Conservation (phyloP, 2,329 filamentous ascomycete genomes). For the Nigrograna mackinnonii region DNA sequence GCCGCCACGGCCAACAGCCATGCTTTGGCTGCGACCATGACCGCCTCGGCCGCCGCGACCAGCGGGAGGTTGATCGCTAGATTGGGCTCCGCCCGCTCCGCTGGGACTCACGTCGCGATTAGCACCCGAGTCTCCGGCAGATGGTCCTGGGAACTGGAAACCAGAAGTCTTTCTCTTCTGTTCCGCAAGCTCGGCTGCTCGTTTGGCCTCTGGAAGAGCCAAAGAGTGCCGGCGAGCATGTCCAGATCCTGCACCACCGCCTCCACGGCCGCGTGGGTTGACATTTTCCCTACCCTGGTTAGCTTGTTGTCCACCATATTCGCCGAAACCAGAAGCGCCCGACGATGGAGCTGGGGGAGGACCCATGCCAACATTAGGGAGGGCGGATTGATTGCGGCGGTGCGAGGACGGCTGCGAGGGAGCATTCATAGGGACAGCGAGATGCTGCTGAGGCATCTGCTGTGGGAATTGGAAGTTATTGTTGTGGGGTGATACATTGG, state of each 20-base stretch:
- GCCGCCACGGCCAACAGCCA: conserved; percentile 75
- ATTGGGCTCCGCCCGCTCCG: conserved; percentile 34
- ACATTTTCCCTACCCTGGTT: conserved; percentile 68
- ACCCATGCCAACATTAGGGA: conserved; percentile 90
- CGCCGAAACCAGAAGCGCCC: conserved; percentile 81
- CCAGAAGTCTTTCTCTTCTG: conserved; percentile 93
- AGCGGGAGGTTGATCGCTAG: conserved; percentile 31
- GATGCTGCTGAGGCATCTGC: conserved; percentile 58
- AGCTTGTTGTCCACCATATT: conserved; percentile 68
- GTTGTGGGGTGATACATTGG: conserved; percentile 73
- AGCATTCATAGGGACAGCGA: conserved; percentile 73
- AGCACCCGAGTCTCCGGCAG: conserved; percentile 58
- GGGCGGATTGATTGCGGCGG: conserved; percentile 96
- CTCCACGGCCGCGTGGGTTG: conserved; percentile 72
- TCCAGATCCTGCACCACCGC: conserved; percentile 67
- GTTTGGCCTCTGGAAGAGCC: conserved; percentile 93
- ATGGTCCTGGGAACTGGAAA: conserved; percentile 90
- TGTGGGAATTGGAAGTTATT: conserved; percentile 87
- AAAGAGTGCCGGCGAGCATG: conserved; percentile 95
- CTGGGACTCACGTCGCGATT: conserved; percentile 63
- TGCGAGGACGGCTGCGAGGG: conserved; percentile 82
- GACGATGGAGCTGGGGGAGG: conserved; percentile 92
- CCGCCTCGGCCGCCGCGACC: conserved; percentile 56
- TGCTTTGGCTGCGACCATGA: conserved; percentile 82
- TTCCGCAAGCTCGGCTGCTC: conserved; percentile 93